A percentile compares a stretch with the other conserved stretches of the same genome.
These are phyloP conservation scores for Monilinia laxa DNA, from an alignment of 2,329 filamentous ascomycete species.

Conservation along the genomic window DNA sequence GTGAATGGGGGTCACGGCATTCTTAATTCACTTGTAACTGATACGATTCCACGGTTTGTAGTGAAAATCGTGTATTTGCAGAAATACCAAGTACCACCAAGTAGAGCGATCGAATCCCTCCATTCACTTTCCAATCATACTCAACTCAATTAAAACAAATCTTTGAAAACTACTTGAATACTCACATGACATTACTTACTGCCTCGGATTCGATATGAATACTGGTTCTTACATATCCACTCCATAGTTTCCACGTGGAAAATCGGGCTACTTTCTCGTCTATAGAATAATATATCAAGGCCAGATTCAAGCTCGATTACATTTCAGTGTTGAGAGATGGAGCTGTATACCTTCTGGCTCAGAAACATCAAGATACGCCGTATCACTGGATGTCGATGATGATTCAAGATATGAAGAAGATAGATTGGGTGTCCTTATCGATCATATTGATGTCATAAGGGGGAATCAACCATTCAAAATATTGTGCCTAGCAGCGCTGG, in stretches of 20 bases:
- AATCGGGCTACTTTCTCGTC: neutral
- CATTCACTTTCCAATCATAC: neutral
- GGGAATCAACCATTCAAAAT: too few species aligned
- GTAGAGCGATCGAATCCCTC: neutral
- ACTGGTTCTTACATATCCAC: too few species aligned
- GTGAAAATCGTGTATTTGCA: neutral
- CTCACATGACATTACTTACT: neutral
- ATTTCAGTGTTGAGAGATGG: neutral
- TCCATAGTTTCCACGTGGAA: too few species aligned
- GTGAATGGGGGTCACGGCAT: too few species aligned
- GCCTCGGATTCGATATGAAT: neutral
- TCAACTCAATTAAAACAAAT: neutral
- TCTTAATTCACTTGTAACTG: too few species aligned
- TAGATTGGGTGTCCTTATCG: neutral
- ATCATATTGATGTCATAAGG: neutral
- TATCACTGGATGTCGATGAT: neutral
- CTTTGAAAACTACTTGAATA: neutral
- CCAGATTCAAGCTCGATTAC: neutral
- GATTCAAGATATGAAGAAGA: too few species aligned
- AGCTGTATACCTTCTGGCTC: neutral
- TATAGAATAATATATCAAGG: neutral
- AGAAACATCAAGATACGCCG: too few species aligned
- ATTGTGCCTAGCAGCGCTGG: too few species aligned
- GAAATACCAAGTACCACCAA: neutral
- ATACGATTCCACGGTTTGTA: too few species aligned